Percentiles rank a stretch among this genome's conserved stretches.
phyloP scores from a whole-genome alignment of 2,329 filamentous ascomycete genomes.

The Nothopassalora personata region DNA sequence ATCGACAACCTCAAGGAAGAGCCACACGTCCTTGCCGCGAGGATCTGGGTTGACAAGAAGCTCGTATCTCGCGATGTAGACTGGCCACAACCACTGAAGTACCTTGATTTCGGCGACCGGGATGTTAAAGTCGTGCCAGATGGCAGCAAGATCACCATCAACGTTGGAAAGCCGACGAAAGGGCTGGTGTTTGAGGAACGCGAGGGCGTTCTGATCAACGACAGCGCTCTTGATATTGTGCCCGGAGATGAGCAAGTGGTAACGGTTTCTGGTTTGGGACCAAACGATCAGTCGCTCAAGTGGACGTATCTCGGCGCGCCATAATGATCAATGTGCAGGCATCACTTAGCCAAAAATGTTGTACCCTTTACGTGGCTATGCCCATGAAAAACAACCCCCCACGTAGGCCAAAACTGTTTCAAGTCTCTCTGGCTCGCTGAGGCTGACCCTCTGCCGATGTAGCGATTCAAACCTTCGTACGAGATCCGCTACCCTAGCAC shows the following conservation, averaged over 20 bases:
- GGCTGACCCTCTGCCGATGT: neutral
- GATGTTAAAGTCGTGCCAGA: conserved; percentile 41
- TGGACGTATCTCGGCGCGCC: conserved; percentile 43
- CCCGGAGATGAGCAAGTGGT: conserved; percentile 53
- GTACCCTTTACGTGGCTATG: neutral
- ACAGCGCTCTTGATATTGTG: conserved; percentile 54
- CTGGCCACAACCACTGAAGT: conserved; percentile 58
- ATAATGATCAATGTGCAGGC: conserved; percentile 6
- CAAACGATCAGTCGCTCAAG: conserved; percentile 36
- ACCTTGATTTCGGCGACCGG: conserved; percentile 50
- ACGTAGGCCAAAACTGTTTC: neutral
- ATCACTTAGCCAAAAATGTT: neutral
- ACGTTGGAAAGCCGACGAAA: conserved; percentile 50
- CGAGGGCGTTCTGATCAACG: conserved; percentile 49
- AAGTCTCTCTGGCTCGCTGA: neutral
- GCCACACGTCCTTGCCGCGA: conserved; percentile 50
- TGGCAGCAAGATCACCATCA: conserved; percentile 43
- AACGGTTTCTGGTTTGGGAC: conserved; percentile 38
- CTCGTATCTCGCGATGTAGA: conserved; percentile 53
- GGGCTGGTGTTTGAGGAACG: conserved; percentile 57
- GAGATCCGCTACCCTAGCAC: neutral
- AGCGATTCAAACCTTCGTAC: neutral
- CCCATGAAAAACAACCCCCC: neutral
- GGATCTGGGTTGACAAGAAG: conserved; percentile 49
- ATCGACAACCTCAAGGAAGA: conserved; percentile 50